Evolutionary conservation across 345 rosid genomes (phyloP).

Genomic region (Rhodomyrtus tomentosa): DNA sequence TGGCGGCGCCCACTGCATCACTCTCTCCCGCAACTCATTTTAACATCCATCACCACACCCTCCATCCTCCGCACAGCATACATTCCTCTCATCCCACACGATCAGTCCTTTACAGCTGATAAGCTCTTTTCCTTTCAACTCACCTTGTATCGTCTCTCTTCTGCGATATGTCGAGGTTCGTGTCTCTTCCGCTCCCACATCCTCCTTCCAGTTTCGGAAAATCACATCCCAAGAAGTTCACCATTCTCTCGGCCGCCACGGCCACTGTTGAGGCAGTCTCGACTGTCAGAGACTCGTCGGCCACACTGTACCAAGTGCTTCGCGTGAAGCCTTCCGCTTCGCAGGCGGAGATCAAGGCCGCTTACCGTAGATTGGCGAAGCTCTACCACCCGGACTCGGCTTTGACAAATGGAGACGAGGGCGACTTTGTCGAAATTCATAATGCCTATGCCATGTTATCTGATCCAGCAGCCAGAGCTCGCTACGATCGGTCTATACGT

Average conservation of each 20-base stretch:
- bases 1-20: neutral
- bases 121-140: neutral
- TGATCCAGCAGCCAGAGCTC: conserved; percentile 10
- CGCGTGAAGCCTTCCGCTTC: neutral
- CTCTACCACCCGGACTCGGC: conserved; percentile 6
- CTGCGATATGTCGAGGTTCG: neutral
- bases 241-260: neutral
- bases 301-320: conserved; percentile 5
- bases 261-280: neutral
- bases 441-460: conserved; percentile 17
- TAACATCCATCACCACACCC: neutral
- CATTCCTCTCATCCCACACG: neutral
- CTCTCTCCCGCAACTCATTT: neutral
- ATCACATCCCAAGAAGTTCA: neutral
- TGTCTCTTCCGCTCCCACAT: neutral
- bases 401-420: neutral
- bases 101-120: neutral
- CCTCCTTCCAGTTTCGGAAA: neutral
- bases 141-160: neutral
- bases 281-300: neutral
- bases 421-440: conserved; percentile 4
- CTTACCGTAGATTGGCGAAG: conserved; percentile 11
- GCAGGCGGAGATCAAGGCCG: conserved; percentile 6
- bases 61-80: neutral
- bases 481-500: conserved; percentile 5